Evolutionary conservation across 1,284 basidiomycete species (phyloP), one percentile per base, ranked within the genome.

Genomic region (Puccinia coronata): DNA sequence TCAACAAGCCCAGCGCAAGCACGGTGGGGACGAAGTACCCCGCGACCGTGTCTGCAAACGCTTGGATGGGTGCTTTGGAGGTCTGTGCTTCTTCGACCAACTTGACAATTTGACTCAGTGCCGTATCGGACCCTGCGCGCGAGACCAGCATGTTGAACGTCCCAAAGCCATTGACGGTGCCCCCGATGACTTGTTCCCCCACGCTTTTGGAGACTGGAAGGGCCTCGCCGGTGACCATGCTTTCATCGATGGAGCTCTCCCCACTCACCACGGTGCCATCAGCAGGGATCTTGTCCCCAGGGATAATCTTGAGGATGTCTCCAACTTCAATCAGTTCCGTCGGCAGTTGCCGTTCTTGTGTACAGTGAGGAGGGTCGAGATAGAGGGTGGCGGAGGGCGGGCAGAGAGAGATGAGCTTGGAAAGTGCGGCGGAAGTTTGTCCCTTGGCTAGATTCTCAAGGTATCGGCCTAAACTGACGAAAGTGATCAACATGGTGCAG

Each of bases 61-160:
- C 93, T 86, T 99, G 97, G 83, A 99, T 98, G 3, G 97, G 97
- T 0, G 97, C 96, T 87, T 99, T 99, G 82, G 91, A 93, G 0
- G 96, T 98, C 87, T 99, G 97, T 0, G 97, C 97, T 74, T 99
- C 96, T 85, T 98, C 95, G 82, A 99, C 97, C 80, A 99, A 91
- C 84, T 91, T 92, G 82, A 99, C 96, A 83, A 99, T 98, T 87
- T 99, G 97, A 2, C 94, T 90, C 5, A 99, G 90, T 0, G 96
- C 94, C 0, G 97, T 98, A 86, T 99, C 96, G 84, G 95, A 93
- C 70, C 97, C 97, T 0, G 97, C 95, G 31, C 95, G 92, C 1
- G 93, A 95, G 83, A 99, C 95, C 47, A 91, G 87, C 91, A 99
- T 96, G 85, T 99, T 95, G 86, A 99, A 93, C 0, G 95, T 94